Base-by-base conservation (phyloP, 208 protist genomes). In the Sergeia podlipaevii region DNA sequence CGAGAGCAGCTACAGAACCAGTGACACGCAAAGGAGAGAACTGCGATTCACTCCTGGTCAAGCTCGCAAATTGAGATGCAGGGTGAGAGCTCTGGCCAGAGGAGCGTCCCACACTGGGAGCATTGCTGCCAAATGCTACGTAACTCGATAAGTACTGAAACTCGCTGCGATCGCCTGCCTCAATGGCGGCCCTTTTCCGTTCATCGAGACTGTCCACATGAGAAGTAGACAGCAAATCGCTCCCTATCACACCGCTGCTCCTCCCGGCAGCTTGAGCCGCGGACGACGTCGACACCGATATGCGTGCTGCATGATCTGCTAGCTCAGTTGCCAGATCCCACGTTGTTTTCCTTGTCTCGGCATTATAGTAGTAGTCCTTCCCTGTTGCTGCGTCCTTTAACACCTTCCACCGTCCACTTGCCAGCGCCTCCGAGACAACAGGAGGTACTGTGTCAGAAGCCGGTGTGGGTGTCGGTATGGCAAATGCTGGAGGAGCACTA, bases 351-450 rank as follows among this genome's bases (percentile, higher is more conserved):
- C 60, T 66, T 2, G 71, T 80, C 10, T 37, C 33, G 3, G 50
- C 60, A 43, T 85, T 48, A 44, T 74, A 74, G 56, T 75, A 85
- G 53, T 77, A 85, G n/a, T 43, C 46, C 47, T 44, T 62, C 13
- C 69, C 68, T 0, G 57, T 77, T 4, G n/a, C 29, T 24, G 42
- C 45, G 27, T 85, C 64, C 20, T 5, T 47, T 26, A 60, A 28
- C 3, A 46, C 36, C 18, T 65, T 65, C 77, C 77, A 85, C n/a
- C 43, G 43, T 0, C 75, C 75, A 39, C 42, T 55, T 43, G 60
- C 29, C 11, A 85, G 33, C 13, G 50, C 63, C 11, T 20, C 47
- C 17, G 58, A 39, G n/a, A 62, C 47, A 2, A 52, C 15, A 11
- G 29, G 29, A 7, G n/a, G 15, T 15, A n/a, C 24, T 50, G 6